Conservation (phyloP, 140 eudicot species). For the Oenanthe javanica region DNA sequence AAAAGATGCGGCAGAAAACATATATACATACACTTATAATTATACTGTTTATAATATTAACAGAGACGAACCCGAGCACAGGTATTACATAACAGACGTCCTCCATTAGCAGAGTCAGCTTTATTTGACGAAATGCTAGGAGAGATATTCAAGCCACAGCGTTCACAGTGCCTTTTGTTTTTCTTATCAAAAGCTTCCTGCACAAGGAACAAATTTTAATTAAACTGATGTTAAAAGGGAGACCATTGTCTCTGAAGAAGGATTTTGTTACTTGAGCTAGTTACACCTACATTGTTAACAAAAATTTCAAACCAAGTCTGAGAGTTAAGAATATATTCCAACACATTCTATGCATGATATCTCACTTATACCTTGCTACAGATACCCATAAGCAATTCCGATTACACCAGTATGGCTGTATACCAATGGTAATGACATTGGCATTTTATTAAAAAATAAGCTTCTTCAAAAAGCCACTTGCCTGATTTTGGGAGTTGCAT, state of each 20-base stretch:
- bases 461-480: slow-evolving; percentile 12
- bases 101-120: slow-evolving; percentile 30
- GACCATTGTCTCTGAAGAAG: neutral
- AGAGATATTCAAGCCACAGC: slow-evolving; percentile 60
- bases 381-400: neutral
- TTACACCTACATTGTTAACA: neutral
- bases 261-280: neutral
- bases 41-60: neutral
- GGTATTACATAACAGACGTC: slow-evolving; percentile 57
- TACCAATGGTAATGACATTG: neutral
- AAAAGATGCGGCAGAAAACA: neutral
- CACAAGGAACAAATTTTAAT: slow-evolving; percentile 4
- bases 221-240: slow-evolving; percentile 6
- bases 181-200: slow-evolving; percentile 42
- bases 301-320: neutral
- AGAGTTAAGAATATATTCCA: neutral
- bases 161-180: slow-evolving; percentile 51
- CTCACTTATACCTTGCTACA: neutral
- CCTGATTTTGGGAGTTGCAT: slow-evolving; percentile 43
- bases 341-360: neutral
- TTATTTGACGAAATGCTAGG: slow-evolving; percentile 36
- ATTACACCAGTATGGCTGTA: neutral
- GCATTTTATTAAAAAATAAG: neutral
- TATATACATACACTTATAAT: neutral
- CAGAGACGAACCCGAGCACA: slow-evolving; percentile 68